Conservation (phyloP, 1,139 yeast genomes). For the Debaryomycetaceae sp. region DNA sequence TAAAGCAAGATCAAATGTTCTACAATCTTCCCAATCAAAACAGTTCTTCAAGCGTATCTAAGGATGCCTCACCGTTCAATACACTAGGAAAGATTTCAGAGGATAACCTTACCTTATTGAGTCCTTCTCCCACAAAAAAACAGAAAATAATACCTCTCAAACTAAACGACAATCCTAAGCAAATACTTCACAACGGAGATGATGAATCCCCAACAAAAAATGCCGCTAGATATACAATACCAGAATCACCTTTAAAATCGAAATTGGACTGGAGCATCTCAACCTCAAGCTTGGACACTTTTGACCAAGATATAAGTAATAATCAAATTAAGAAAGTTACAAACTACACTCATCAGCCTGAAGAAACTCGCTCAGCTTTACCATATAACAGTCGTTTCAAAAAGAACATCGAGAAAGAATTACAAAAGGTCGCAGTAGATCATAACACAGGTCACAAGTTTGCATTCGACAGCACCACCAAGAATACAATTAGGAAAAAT, state of each 20-base stretch:
- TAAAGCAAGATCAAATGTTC: slow-evolving; percentile 17
- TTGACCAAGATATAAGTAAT: not conserved
- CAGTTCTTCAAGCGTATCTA: not conserved
- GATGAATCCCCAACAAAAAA: not conserved
- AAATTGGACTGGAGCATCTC: not conserved
- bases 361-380: not conserved
- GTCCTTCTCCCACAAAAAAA: slow-evolving; percentile 30
- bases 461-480: not conserved
- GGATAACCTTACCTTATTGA: slow-evolving; percentile 25
- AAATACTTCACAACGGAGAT: not conserved
- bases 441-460: too few relatives aligned
- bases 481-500: not conserved
- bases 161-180: not conserved
- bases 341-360: too few relatives aligned
- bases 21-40: slow-evolving; percentile 8
- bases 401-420: not conserved
- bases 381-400: not conserved
- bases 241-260: not conserved
- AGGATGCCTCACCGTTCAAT: not conserved
- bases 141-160: slow-evolving; percentile 7
- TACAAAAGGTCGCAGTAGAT: not conserved
- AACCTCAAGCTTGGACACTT: not conserved
- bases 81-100: slow-evolving; percentile 3
- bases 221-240: not conserved
- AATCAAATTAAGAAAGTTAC: not conserved